Evolutionary conservation across 2,329 filamentous ascomycete species (phyloP), one percentile per base, ranked within the genome.

Genomic region (Periconia sp.): DNA sequence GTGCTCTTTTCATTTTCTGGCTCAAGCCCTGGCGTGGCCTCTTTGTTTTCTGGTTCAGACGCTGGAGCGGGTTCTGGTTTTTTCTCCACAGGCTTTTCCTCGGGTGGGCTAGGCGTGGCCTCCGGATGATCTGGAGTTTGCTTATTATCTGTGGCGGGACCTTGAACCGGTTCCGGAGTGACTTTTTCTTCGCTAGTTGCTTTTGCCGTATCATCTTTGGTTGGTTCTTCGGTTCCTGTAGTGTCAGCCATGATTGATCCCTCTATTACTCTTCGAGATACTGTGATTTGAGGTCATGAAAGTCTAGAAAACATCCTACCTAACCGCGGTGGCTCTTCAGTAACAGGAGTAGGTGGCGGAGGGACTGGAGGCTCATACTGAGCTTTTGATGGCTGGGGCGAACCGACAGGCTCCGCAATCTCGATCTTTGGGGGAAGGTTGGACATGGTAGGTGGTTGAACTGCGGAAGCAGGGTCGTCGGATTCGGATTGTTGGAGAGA

Each of bases 281-380:
- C 54, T n/a, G 18, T 33, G 47, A 42, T 6, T 37, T n/a, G 27
- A 8, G 31, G 30, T 13, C 27, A 13, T n/a, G 44, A 44, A n/a
- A 27, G 23, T 10, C n/a, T 18, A 50, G 18, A 37, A 27, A 14
- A 19, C 40, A 13, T 50, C 48, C 20, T 52, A 60, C 57, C 37
- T 50, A 30, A 43, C 35, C 52, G 13, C 15, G 55, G 53, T 18
- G 48, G 52, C 41, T 55, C 59, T 45, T 59, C 59, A 19, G 46
- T 49, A 13, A 50, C 46, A 42, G 56, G 59, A 1, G 59, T 61
- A 17, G 54, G 54, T 9, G 59, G 59, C 5, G 59, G 59, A 41
- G 59, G 52, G 17, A 49, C 48, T n/a, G 56, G 59, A 45, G 57
- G 56, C 5, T 55, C 51, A 17, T 52, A 42, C 31, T 18, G 8